phyloP scores from a whole-genome alignment of 2,329 filamentous ascomycete species.

The Colletotrichum cereale region DNA sequence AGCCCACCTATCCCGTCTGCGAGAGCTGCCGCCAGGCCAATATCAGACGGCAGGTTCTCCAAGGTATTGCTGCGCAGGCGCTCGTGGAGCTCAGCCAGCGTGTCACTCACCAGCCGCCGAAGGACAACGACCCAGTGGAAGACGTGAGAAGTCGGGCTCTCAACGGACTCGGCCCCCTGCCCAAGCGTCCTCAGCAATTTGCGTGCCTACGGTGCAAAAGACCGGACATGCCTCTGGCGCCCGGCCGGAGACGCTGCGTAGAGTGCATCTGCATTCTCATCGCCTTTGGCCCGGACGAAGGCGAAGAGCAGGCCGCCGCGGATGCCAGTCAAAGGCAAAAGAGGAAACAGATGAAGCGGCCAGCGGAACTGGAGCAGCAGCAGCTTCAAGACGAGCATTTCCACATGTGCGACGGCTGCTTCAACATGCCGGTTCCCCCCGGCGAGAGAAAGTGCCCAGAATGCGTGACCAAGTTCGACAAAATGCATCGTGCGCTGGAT shows the following conservation, averaged over 20 bases:
- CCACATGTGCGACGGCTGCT: background rate
- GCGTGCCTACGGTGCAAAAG: slow-evolving; percentile 9
- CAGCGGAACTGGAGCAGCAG: background rate
- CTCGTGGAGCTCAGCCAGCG: background rate
- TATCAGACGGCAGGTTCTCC: slow-evolving; percentile 5
- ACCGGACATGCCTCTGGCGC: background rate
- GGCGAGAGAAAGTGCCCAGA: background rate
- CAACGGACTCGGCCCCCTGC: background rate
- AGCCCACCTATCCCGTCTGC: slow-evolving; percentile 5
- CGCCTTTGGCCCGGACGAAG: slow-evolving; percentile 9
- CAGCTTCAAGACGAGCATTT: background rate
- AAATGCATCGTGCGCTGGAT: background rate
- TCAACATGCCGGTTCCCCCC: background rate
- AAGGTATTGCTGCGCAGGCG: background rate
- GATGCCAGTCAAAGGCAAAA: background rate
- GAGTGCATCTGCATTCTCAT: slow-evolving; percentile 16
- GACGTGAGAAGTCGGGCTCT: background rate
- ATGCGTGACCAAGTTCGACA: background rate
- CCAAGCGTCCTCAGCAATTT: background rate
- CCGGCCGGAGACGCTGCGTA: slow-evolving; percentile 9
- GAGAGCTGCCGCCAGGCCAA: slow-evolving; percentile 11
- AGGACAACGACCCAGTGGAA: background rate
- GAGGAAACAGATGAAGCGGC: background rate
- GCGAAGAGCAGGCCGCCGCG: background rate
- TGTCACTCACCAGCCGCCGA: background rate